Base-by-base conservation (phyloP, 257 asterid genomes). In the Orobanche coerulescens region DNA sequence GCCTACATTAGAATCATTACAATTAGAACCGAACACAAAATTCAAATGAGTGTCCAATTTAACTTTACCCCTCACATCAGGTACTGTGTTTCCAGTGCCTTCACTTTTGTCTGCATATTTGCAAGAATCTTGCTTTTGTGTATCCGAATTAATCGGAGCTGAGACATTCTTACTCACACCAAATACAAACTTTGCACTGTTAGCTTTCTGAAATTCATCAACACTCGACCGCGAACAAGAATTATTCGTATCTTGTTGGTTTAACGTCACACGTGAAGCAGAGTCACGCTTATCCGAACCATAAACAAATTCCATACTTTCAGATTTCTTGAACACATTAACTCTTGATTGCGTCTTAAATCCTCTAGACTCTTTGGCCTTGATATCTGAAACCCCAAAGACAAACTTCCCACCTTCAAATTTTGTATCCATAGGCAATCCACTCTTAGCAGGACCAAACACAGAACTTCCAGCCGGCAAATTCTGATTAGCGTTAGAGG, bases 11-110 rank as follows among this genome's bases (percentile, higher is more conserved):
- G 60, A 47, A 52, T 61, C 60, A 50, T 42, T 47, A 14, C 52
- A 39, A 47, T 26, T 62, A 24, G 76, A 72, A 68, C 76, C 71
- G 77, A 78, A 75, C 53, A 59, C 72, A 67, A 72, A 76, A 36
- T 67, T 67, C 30, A 55, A 40, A 53, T 48, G 42, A 70, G 73
- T 33, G 15, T 65, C 78, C 71, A 75, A 44, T 51, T 72, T 66
- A 26, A 63, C 62, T 39, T 73, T 62, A 62, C 62, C 70, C 48
- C 65, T 64, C 36, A 59, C 40, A 59, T 68, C 78, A 6, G 73
- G 76, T 26, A 58, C 69, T 6, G 75, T 37, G 14, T 62, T 67
- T 51, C 68, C 76, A 26, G 12, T 62, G 19, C 55, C 4, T 69
- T 55, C 71, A 25, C 70, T 46, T 57, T 68, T 64, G 64, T 19